Evolutionary conservation across 768 basidiomycete genomes (phyloP).

Genomic region (Imleria badia): DNA sequence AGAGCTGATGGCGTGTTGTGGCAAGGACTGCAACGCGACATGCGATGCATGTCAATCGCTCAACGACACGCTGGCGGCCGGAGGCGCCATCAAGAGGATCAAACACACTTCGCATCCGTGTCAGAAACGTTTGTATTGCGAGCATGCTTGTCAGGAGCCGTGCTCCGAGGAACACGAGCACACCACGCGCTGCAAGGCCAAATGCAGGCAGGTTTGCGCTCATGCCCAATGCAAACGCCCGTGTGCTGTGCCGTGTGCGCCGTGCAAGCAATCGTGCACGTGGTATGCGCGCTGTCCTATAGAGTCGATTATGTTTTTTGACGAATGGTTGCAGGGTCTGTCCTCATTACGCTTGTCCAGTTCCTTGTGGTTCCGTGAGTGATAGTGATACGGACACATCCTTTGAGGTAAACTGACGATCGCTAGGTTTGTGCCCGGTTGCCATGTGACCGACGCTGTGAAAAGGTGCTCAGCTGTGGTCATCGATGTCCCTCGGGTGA

Average conservation of each 20-base stretch:
- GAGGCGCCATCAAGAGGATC: slow-evolving; percentile 22
- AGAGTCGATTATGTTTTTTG: not conserved
- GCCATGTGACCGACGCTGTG: slow-evolving; percentile 61
- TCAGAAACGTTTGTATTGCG: slow-evolving; percentile 52
- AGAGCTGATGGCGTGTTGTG: slow-evolving; percentile 51
- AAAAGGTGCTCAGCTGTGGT: slow-evolving; percentile 50
- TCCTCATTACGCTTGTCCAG: slow-evolving; percentile 51
- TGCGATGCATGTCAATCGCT: slow-evolving; percentile 51
- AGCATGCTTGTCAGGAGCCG: slow-evolving; percentile 47
- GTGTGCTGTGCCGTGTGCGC: slow-evolving; percentile 57
- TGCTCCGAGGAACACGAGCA: slow-evolving; percentile 56
- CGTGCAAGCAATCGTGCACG: slow-evolving; percentile 60
- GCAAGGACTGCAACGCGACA: slow-evolving; percentile 44
- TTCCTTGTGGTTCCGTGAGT: slow-evolving; percentile 70
- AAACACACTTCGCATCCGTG: slow-evolving; percentile 50
- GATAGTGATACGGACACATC: not conserved
- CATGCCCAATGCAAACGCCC: slow-evolving; percentile 48
- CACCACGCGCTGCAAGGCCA: slow-evolving; percentile 42
- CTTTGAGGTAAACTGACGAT: not conserved
- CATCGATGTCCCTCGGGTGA: slow-evolving; percentile 68
- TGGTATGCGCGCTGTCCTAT: slow-evolving; percentile 38
- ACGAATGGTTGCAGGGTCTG: slow-evolving; percentile 43
- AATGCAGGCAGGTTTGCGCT: slow-evolving; percentile 53
- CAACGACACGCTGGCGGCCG: not conserved
- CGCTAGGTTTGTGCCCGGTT: slow-evolving; percentile 59